Percentiles rank a stretch among this genome's conserved stretches.
Evolutionary conservation across 1,284 basidiomycete species (phyloP).

Genomic region (Gymnopus androsaceus): DNA sequence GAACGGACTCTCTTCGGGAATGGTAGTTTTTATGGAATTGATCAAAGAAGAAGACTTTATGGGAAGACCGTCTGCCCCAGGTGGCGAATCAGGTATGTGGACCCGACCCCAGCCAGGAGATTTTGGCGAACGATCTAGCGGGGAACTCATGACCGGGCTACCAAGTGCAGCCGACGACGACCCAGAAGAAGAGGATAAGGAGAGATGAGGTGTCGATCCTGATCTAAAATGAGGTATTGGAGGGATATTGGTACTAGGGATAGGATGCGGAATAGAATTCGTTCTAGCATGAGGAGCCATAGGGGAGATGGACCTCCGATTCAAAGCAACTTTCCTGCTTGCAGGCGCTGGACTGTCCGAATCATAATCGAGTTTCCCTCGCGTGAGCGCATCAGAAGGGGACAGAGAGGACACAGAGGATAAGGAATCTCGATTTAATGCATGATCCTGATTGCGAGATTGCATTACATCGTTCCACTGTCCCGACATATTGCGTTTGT

Average conservation of each 20-base stretch:
- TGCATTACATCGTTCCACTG: conserved; percentile 56
- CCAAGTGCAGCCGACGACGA: conserved; percentile 2
- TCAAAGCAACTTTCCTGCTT: conserved; percentile 62
- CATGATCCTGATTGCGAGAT: conserved; percentile 36
- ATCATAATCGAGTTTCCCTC: conserved; percentile 50
- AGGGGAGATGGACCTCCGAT: conserved; percentile 68
- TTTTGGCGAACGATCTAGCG: not conserved
- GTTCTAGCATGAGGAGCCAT: conserved; percentile 60
- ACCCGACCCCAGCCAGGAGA: conserved; percentile 15
- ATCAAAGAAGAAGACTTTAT: conserved; percentile 8
- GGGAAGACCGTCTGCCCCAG: conserved; percentile 11
- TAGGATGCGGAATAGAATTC: conserved; percentile 12
- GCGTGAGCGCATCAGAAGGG: conserved; percentile 43
- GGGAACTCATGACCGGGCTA: not conserved
- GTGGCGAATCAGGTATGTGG: conserved; percentile 22
- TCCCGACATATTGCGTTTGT: conserved; percentile 16
- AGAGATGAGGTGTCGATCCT: conserved; percentile 7
- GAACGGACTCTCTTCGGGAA: conserved; percentile 28
- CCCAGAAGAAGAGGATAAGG: conserved; percentile 7
- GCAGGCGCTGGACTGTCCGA: conserved; percentile 45
- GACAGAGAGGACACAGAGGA: conserved; percentile 67
- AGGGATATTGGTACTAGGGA: not conserved
- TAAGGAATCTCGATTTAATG: conserved; percentile 51
- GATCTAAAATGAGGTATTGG: conserved; percentile 7
- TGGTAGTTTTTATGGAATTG: conserved; percentile 26